Base-by-base conservation (phyloP, 139 green algal genomes). In the Chlamydomonas schloesseri region DNA sequence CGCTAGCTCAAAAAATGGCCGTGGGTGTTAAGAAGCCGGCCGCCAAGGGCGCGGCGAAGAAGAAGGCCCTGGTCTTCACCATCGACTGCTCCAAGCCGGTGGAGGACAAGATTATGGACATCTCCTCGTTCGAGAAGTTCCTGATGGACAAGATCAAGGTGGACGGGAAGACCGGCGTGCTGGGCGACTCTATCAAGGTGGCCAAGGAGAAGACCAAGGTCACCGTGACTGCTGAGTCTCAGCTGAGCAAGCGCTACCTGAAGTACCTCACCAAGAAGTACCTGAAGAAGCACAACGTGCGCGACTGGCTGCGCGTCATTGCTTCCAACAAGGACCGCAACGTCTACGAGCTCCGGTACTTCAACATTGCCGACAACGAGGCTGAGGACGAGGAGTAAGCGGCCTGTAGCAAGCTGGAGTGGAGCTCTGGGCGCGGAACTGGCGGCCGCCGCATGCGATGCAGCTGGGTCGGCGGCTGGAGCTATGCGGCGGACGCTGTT, bases 251-350 rank as follows among this genome's bases (percentile, higher is more conserved):
- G 96, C 84, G 95, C 65, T 98, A 98, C 93, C 92, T 99, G 71
- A 99, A 99, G 95, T 99, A 99, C 94, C 90, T 99, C 73, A 99
- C 98, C 37, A 99, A 99, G 96, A 99, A 99, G 95, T 99, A 98
- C 96, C 88, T 99, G 90, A 99, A 99, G 95, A 99, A 99, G 97
- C 97, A 99, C 97, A 99, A 98, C 90, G 98, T 99, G 72, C 94
- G 97, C 34, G 97, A 99, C 88, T 99, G 97, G 98, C 96, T 99
- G 88, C 96, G 98, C 50, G 98, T 99, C 47, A 98, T 99, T 88
- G 98, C 98, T 33, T 98, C 96, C 81, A 98, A 98, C 97, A 99
- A 99, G 94, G 98, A 99, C 92, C 86, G 97, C 74, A 96, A 91
- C 83, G 94, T 97, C 46, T 99, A 99, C 88, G 98, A 99, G 97